Evolutionary conservation across 192 early-diverging fungal species (phyloP).

Genomic region (Podila epicladia): DNA sequence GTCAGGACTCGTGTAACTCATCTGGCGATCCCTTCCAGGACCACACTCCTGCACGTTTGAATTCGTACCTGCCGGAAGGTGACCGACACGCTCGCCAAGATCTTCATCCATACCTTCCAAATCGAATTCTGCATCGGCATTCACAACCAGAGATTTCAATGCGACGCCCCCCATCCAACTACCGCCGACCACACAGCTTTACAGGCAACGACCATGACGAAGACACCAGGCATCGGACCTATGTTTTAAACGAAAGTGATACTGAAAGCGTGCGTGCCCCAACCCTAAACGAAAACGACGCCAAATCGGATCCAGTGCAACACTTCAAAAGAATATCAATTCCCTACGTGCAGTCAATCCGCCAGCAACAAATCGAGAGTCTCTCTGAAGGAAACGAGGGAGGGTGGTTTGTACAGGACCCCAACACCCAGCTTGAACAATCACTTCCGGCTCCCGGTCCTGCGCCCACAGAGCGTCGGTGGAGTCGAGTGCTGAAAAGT

Average conservation of each 20-base stretch:
- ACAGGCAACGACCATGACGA: background rate
- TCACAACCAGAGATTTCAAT: background rate
- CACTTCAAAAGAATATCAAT: conserved; percentile 17
- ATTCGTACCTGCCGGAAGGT: background rate
- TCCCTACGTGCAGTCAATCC: conserved; percentile 36
- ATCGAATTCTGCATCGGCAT: background rate
- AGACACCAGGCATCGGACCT: background rate
- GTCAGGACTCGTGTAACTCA: background rate
- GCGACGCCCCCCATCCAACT: background rate
- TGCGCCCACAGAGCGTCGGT: conserved; percentile 10
- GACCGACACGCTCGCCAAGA: background rate
- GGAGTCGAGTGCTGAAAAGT: conserved; percentile 22
- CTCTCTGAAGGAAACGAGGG: background rate
- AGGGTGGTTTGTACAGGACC: background rate
- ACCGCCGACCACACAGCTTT: conserved; percentile 30
- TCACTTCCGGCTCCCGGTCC: background rate
- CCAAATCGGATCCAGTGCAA: background rate
- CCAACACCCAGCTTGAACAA: background rate
- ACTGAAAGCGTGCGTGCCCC: background rate
- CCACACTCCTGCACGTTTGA: background rate
- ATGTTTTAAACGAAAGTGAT: conserved; percentile 11
- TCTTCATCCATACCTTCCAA: background rate
- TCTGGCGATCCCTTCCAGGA: background rate
- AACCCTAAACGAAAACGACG: background rate
- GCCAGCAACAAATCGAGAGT: conserved; percentile 5